Conservation (phyloP, 768 basidiomycete species). For the Auricularia sp. region DNA sequence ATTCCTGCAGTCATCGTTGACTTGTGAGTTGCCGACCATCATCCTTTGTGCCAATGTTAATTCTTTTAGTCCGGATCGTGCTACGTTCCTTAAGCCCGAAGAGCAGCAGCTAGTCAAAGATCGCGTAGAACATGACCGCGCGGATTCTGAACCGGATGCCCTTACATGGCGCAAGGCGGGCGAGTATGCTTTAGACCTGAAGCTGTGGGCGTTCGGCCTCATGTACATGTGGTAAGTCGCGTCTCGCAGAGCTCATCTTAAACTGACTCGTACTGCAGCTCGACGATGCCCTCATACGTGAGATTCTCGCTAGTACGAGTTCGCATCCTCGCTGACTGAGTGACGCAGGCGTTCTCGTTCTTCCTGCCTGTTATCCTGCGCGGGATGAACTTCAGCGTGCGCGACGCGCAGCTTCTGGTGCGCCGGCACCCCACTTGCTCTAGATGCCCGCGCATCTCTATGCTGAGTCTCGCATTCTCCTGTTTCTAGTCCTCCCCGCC, state of each 20-base stretch:
- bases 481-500: constrained; percentile 16
- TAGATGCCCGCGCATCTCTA: background rate
- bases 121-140: constrained; percentile 18
- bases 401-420: constrained; percentile 13
- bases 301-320: background rate
- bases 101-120: constrained; percentile 15
- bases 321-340: background rate
- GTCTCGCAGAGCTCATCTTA: background rate
- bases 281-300: background rate
- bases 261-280: background rate
- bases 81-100: constrained; percentile 16
- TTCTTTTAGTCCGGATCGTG: constrained; percentile 15
- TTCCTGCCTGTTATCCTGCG: constrained; percentile 18
- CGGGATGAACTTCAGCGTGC: constrained; percentile 11
- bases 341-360: constrained; percentile 9
- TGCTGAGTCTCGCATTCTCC: constrained; percentile 11
- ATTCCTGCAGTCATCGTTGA: constrained; percentile 14
- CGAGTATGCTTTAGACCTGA: constrained; percentile 14
- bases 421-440: constrained; percentile 10
- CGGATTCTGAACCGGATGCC: constrained; percentile 16
- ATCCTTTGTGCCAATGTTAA: too few species aligned
- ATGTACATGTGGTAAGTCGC: constrained; percentile 12
- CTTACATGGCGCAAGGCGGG: constrained; percentile 13
- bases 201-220: constrained; percentile 18
- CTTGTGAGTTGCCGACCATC: constrained; percentile 8